These are phyloP conservation scores for Claviceps arundinis DNA, from an alignment of 2,329 filamentous ascomycete species.

Conservation along the genomic window DNA sequence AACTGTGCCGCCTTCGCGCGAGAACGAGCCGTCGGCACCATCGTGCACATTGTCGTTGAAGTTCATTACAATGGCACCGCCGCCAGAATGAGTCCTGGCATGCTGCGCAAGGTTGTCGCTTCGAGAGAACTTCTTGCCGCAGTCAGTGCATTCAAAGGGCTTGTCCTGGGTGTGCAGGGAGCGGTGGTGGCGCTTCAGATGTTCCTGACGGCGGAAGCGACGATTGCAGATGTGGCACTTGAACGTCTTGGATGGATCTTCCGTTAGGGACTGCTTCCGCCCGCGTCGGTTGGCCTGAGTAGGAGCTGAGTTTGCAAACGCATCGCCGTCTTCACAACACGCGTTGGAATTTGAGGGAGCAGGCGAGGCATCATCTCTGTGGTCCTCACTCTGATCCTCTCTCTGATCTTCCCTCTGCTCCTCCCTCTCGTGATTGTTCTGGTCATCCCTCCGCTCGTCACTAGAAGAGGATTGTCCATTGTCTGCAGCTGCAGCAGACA, in stretches of 20 bases:
- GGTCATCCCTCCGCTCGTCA: slow-evolving; percentile 20
- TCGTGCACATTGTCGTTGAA: slow-evolving; percentile 59
- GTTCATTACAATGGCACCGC: slow-evolving; percentile 81
- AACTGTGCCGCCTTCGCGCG: slow-evolving; percentile 29
- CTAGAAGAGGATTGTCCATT: slow-evolving; percentile 20
- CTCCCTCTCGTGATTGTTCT: too few species aligned
- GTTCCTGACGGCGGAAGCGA: slow-evolving; percentile 94
- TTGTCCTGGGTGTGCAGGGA: slow-evolving; percentile 98
- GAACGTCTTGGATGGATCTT: slow-evolving; percentile 97
- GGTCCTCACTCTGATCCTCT: slow-evolving; percentile 17
- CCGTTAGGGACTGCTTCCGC: slow-evolving; percentile 94
- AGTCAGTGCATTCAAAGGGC: slow-evolving; percentile 95
- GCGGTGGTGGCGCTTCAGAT: slow-evolving; percentile 95
- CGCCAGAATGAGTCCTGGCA: slow-evolving; percentile 72
- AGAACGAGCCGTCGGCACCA: slow-evolving; percentile 40
- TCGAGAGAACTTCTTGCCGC: slow-evolving; percentile 97
- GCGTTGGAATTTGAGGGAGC: slow-evolving; percentile 26
- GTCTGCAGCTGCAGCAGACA: slow-evolving; percentile 26
- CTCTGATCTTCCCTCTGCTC: too few species aligned
- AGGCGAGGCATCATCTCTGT: slow-evolving; percentile 21
- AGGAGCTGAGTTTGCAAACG: slow-evolving; percentile 27
- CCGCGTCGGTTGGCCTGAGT: slow-evolving; percentile 75
- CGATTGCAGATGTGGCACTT: slow-evolving; percentile 93
- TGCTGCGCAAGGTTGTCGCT: slow-evolving; percentile 97
- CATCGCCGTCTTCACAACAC: slow-evolving; percentile 28